Base-by-base conservation (phyloP, 257 asterid genomes). In the Euphrasia confusa region DNA sequence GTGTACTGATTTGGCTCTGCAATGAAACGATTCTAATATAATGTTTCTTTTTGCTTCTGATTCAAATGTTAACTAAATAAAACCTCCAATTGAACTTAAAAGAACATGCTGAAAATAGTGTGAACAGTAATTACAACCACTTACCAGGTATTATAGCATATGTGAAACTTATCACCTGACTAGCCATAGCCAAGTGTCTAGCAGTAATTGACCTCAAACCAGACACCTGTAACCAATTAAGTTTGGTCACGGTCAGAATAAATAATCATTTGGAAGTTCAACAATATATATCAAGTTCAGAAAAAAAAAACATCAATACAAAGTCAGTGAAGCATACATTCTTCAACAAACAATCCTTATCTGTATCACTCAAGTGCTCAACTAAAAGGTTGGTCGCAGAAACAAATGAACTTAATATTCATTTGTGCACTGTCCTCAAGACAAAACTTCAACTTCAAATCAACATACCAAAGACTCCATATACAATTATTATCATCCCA, bases 161-260 rank as follows among this genome's bases (percentile, higher is more conserved):
- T 62, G 88, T 75, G 77, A 89, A 89, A 76, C 97, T 87, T 71
- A 92, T 85, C 69, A 87, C 97, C 76, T 92, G 99, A 77, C 99
- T 92, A 63, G 99, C 95, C 95, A 92, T 79, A 66, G 97, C 99
- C 79, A 92, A 76, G 82, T 92, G 97, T 79, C 93, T 86, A 66
- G 99, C 89, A 65, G 99, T 92, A 70, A 92, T 92, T 75, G 99
- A 92, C 80, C 83, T 89, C 89, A 92, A 81, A 74, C 97, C 99
- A 72, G 99, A 89, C 71, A 92, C 99, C 99, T 92, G 90, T 63
- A 77, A 54, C 62, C 78, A 71, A 68, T 54, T 67, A 67, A 53
- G 56, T 30, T 69, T 66, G 58, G 39, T 65, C 64, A 64, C 15
- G 49, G 64, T 21, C 30, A 55, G 28, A 26, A 57, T 56, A 66